These are phyloP conservation scores for Nannochloris sp. DNA, from an alignment of 139 green algal species.

Conservation along the genomic window DNA sequence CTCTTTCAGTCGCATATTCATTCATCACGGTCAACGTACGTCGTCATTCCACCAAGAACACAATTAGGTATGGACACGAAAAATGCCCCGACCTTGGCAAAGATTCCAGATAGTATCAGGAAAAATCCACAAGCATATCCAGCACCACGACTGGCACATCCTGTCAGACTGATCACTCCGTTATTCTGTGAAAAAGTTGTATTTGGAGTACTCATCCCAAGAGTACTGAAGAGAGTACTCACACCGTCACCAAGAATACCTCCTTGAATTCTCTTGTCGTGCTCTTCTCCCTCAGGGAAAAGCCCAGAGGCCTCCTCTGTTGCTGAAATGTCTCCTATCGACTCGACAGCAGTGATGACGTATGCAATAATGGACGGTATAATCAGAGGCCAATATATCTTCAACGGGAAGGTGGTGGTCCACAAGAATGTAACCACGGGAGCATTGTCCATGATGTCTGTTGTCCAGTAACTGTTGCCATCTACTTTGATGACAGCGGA, in stretches of 20 bases:
- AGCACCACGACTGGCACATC: slow-evolving; percentile 37
- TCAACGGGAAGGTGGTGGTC: slow-evolving; percentile 54
- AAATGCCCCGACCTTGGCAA: slow-evolving; percentile 54
- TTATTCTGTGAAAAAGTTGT: slow-evolving; percentile 79
- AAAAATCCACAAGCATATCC: slow-evolving; percentile 34
- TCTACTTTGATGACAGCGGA: slow-evolving; percentile 22
- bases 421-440: slow-evolving; percentile 68
- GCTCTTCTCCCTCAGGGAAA: slow-evolving; percentile 15
- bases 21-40: not conserved
- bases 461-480: slow-evolving; percentile 38
- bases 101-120: slow-evolving; percentile 48
- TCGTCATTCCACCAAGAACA: slow-evolving; percentile 64
- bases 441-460: slow-evolving; percentile 33
- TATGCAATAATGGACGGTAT: slow-evolving; percentile 10
- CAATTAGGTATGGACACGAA: slow-evolving; percentile 69
- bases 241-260: slow-evolving; percentile 50
- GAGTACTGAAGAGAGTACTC: slow-evolving; percentile 40
- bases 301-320: slow-evolving; percentile 54
- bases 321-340: slow-evolving; percentile 54
- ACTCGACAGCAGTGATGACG: slow-evolving; percentile 4
- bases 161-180: slow-evolving; percentile 63
- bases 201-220: slow-evolving; percentile 48
- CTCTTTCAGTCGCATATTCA: not conserved
- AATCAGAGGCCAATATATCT: slow-evolving; percentile 12
- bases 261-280: slow-evolving; percentile 42